phyloP scores from a whole-genome alignment of 495 filamentous ascomycete genomes.

The Neurospora pannonica region DNA sequence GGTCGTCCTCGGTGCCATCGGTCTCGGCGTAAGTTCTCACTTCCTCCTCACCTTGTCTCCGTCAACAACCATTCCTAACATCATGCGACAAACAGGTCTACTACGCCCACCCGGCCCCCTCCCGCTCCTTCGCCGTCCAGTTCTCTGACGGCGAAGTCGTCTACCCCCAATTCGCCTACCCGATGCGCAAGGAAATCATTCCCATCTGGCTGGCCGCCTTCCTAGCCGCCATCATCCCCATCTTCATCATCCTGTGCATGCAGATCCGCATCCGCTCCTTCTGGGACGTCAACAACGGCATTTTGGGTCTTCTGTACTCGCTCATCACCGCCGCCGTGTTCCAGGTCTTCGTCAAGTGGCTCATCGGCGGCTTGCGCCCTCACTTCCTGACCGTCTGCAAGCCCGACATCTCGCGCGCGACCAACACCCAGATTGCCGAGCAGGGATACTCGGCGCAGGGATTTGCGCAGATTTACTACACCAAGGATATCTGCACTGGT shows the following conservation, averaged over 20 bases:
- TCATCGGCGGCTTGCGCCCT: slow-evolving; percentile 49
- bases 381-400: slow-evolving; percentile 50
- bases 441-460: slow-evolving; percentile 19
- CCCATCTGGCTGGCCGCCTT: slow-evolving; percentile 52
- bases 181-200: slow-evolving; percentile 51
- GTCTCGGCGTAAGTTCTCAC: slow-evolving; percentile 41
- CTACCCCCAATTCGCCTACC: slow-evolving; percentile 53
- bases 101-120: slow-evolving; percentile 43
- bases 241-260: slow-evolving; percentile 45
- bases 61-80: slow-evolving; percentile 1
- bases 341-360: slow-evolving; percentile 47
- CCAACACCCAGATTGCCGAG: slow-evolving; percentile 16
- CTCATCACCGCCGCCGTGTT: slow-evolving; percentile 49
- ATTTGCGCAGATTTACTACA: slow-evolving; percentile 39
- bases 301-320: slow-evolving; percentile 50
- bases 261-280: slow-evolving; percentile 55
- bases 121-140: slow-evolving; percentile 47
- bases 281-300: slow-evolving; percentile 58
- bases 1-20: slow-evolving; percentile 44
- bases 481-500: slow-evolving; percentile 37
- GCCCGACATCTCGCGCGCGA: slow-evolving; percentile 34
- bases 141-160: slow-evolving; percentile 51
- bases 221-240: slow-evolving; percentile 44
- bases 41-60: neutral
- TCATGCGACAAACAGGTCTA: slow-evolving; percentile 36